phyloP scores from a whole-genome alignment of 208 protist species.

The Leishmania mexicana region DNA sequence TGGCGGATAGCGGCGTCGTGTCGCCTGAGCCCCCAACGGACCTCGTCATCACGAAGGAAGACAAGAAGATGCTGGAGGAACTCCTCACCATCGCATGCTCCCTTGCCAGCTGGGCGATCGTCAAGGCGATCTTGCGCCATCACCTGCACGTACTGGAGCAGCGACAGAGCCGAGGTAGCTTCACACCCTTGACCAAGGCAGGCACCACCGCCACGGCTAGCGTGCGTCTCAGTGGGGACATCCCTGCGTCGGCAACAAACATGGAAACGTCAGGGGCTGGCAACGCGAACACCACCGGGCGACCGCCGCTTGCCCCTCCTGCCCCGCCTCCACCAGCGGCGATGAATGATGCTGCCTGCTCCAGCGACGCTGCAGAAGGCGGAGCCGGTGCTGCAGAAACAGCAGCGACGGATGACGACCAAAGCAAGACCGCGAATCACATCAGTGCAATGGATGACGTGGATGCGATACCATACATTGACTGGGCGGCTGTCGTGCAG shows the following conservation, averaged over 20 bases:
- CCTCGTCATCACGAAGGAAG: constrained; percentile 22
- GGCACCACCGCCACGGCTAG: not conserved
- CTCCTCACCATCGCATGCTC: constrained; percentile 47
- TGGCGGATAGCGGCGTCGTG: constrained; percentile 17
- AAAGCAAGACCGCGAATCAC: not conserved
- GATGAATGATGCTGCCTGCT: constrained; percentile 9
- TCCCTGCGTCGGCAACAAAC: constrained; percentile 4
- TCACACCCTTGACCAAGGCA: not conserved
- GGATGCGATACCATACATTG: constrained; percentile 33
- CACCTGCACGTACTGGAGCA: constrained; percentile 38
- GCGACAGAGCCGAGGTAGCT: constrained; percentile 3
- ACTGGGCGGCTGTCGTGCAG: constrained; percentile 66
- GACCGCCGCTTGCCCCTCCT: constrained; percentile 15
- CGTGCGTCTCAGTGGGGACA: not conserved
- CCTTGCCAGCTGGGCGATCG: constrained; percentile 72
- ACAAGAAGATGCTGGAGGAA: constrained; percentile 53
- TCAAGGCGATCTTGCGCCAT: constrained; percentile 57
- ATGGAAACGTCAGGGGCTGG: not conserved
- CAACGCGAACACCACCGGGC: constrained; percentile 11
- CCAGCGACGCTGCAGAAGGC: not conserved
- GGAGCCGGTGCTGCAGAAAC: not conserved
- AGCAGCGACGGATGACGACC: not conserved
- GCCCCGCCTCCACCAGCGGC: constrained; percentile 7
- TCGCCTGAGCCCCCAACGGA: constrained; percentile 12
- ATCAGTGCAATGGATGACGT: not conserved